Evolutionary conservation across 1,284 basidiomycete genomes (phyloP).

Genomic region (Irpex sp.): DNA sequence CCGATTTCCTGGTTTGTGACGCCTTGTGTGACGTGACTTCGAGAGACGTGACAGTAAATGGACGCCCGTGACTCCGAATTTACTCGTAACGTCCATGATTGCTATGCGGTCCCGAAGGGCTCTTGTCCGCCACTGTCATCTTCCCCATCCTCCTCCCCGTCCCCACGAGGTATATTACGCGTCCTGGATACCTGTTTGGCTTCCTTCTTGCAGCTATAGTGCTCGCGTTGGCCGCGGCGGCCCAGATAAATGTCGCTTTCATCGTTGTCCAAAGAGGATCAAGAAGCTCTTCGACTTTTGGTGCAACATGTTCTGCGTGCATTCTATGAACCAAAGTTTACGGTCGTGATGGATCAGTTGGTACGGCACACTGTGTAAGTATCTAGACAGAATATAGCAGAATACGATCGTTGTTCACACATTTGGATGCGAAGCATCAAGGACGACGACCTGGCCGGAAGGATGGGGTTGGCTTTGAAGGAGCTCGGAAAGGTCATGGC

Average conservation of each 20-base stretch:
- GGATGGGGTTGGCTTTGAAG: constrained; percentile 87
- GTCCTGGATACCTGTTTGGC: neutral
- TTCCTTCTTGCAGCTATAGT: neutral
- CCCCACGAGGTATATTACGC: neutral
- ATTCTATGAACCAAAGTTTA: constrained; percentile 93
- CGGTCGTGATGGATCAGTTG: constrained; percentile 91
- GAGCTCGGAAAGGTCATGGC: constrained; percentile 93
- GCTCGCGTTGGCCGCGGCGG: constrained; percentile 17
- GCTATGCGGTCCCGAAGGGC: neutral
- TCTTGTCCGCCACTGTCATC: constrained; percentile 3
- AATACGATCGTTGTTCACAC: neutral
- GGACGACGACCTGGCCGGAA: constrained; percentile 87
- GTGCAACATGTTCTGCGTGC: constrained; percentile 91
- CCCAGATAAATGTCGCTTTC: constrained; percentile 20
- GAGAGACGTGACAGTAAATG: neutral
- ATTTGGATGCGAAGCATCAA: constrained; percentile 52
- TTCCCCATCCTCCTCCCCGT: neutral
- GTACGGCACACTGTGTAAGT: constrained; percentile 91
- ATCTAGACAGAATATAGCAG: neutral
- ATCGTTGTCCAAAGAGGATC: constrained; percentile 59
- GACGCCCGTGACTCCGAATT: neutral
- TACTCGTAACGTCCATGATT: neutral
- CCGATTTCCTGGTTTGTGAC: neutral
- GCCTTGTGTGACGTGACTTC: too few species aligned
- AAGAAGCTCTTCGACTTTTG: constrained; percentile 73